Percentiles rank a stretch among this genome's conserved stretches.
Conservation (phyloP, 2,329 filamentous ascomycete genomes). For the Purpureocillium lavendulum region DNA sequence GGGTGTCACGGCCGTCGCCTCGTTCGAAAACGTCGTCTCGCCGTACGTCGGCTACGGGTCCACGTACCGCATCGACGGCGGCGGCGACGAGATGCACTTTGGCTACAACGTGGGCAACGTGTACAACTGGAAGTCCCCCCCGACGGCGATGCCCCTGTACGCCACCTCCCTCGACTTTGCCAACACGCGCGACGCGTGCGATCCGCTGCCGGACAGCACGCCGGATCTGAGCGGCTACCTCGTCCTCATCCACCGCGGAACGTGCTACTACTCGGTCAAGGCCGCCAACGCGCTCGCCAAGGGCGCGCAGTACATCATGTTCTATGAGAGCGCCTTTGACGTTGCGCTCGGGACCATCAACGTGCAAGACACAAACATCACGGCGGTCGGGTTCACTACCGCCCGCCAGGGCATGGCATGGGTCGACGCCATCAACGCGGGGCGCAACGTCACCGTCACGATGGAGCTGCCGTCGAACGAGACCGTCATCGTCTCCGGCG, state of each 20-base stretch:
- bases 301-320: too few relatives aligned
- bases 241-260: too few relatives aligned
- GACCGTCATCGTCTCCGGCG: too few relatives aligned
- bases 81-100: neutral
- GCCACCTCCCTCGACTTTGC: conserved; percentile 20
- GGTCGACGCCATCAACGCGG: neutral
- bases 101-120: neutral
- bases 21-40: conserved; percentile 29
- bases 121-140: conserved; percentile 5
- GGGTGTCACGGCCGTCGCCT: conserved; percentile 33
- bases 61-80: conserved; percentile 22
- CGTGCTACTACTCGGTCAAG: too few relatives aligned
- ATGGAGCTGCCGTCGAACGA: neutral
- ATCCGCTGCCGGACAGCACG: neutral
- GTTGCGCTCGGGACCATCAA: too few relatives aligned
- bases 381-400: neutral
- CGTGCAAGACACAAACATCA: conserved; percentile 1
- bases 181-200: conserved; percentile 23
- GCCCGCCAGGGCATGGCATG: neutral
- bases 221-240: too few relatives aligned
- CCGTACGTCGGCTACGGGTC: conserved; percentile 28
- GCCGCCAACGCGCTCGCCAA: too few relatives aligned
- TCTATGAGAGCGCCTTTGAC: too few relatives aligned
- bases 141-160: conserved; percentile 16
- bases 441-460: conserved; percentile 4